Evolutionary conservation across 2,329 filamentous ascomycete species (phyloP).

Genomic region (Spiromastix sp.): DNA sequence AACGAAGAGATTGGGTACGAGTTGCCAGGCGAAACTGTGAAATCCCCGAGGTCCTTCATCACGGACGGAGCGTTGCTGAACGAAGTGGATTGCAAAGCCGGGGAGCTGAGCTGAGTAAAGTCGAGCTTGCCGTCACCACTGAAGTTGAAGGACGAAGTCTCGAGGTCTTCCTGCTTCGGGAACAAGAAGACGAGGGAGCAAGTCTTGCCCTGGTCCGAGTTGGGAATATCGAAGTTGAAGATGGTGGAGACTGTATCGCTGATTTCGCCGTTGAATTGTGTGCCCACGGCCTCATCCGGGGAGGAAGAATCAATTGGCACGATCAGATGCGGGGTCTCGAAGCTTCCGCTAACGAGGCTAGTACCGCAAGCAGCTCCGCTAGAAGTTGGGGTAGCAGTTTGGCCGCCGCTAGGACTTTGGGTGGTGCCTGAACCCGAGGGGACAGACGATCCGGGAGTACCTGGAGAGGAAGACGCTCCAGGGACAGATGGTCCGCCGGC

Average conservation of each 20-base stretch:
- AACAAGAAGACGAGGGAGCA: constrained; percentile 59
- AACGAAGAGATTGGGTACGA: constrained; percentile 45
- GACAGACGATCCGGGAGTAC: too few relatives aligned
- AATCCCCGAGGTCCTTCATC: constrained; percentile 34
- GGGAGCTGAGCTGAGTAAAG: constrained; percentile 39
- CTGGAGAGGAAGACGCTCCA: too few relatives aligned
- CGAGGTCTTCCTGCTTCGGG: constrained; percentile 44
- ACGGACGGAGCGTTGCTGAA: constrained; percentile 43
- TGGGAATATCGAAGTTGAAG: constrained; percentile 60
- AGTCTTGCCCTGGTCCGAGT: constrained; percentile 42
- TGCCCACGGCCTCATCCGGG: constrained; percentile 45
- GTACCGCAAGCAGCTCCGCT: constrained; percentile 30
- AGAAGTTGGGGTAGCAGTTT: constrained; percentile 1
- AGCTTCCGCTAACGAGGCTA: constrained; percentile 34
- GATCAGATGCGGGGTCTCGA: constrained; percentile 53
- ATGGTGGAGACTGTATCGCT: constrained; percentile 45
- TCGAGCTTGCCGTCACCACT: constrained; percentile 44
- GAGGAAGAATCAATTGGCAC: constrained; percentile 47
- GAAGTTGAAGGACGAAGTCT: constrained; percentile 49
- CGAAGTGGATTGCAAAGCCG: constrained; percentile 41
- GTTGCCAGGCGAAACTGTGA: constrained; percentile 43
- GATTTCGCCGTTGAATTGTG: constrained; percentile 46
- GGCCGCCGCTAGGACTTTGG: too few relatives aligned
- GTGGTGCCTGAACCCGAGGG: too few relatives aligned
- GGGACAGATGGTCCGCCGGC: too few relatives aligned